Conservation (phyloP, 495 filamentous ascomycete species). For the Trichoderma virens region DNA sequence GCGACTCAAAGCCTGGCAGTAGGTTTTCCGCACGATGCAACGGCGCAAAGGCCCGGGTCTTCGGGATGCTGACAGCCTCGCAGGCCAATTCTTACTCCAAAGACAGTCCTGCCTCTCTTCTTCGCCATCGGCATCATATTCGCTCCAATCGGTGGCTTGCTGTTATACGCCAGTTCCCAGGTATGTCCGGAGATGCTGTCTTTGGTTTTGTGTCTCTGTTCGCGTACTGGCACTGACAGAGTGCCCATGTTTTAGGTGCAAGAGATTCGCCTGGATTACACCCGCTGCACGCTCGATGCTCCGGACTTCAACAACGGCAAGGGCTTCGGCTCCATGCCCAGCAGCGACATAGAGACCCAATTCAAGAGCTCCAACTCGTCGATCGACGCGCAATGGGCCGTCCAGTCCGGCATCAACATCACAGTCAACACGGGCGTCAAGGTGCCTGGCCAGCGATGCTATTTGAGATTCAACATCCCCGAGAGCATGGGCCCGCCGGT, state of each 20-base stretch:
- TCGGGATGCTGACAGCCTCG: slow-evolving; percentile 8
- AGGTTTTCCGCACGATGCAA: slow-evolving; percentile 26
- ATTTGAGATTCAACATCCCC: slow-evolving; percentile 67
- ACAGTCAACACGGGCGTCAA: slow-evolving; percentile 19
- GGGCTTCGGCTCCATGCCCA: slow-evolving; percentile 38
- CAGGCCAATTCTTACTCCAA: slow-evolving; percentile 86
- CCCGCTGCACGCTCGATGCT: slow-evolving; percentile 54
- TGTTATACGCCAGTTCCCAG: slow-evolving; percentile 74
- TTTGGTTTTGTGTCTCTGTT: not conserved
- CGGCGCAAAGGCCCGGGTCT: not conserved
- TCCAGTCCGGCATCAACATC: slow-evolving; percentile 22
- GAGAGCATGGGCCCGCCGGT: slow-evolving; percentile 71
- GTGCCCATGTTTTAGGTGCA: slow-evolving; percentile 60
- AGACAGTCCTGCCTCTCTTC: slow-evolving; percentile 85
- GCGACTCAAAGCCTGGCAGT: slow-evolving; percentile 92
- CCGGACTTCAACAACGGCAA: slow-evolving; percentile 26
- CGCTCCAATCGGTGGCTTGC: slow-evolving; percentile 75
- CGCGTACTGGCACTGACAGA: slow-evolving; percentile 14
- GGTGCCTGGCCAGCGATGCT: slow-evolving; percentile 42
- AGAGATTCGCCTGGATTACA: slow-evolving; percentile 86
- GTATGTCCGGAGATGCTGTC: slow-evolving; percentile 31
- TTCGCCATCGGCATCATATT: slow-evolving; percentile 81
- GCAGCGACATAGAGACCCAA: slow-evolving; percentile 48
- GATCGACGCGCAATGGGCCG: slow-evolving; percentile 21
- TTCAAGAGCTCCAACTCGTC: slow-evolving; percentile 43